Conservation (phyloP, 257 asterid genomes). For the Euphrasia confusa region DNA sequence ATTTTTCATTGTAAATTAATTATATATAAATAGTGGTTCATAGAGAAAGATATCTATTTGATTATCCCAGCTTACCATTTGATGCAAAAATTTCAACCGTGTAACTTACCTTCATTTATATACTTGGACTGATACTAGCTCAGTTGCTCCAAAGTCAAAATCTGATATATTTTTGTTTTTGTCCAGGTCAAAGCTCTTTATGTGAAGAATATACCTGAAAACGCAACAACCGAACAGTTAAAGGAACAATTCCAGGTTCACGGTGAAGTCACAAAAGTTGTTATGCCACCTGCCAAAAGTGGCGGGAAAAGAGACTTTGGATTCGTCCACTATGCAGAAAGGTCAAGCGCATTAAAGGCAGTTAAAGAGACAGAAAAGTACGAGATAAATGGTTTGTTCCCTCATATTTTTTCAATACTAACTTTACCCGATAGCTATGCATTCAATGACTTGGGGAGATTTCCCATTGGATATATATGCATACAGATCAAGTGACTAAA, state of each 20-base stretch:
- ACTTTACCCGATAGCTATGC: no score
- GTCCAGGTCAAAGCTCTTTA: constrained; percentile 94
- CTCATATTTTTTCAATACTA: not conserved
- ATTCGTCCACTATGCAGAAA: constrained; percentile 83
- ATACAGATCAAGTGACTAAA: no score
- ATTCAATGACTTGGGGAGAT: no score
- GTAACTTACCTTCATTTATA: not conserved
- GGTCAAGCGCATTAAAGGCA: constrained; percentile 90
- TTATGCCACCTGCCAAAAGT: constrained; percentile 92
- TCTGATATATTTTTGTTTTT: not conserved
- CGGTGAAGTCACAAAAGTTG: constrained; percentile 92
- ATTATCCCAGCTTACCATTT: not conserved
- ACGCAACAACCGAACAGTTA: constrained; percentile 67
- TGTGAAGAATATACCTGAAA: constrained; percentile 88
- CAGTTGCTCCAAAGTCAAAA: constrained; percentile 9
- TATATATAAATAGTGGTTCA: not conserved
- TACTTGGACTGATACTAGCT: not conserved
- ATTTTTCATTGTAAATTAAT: no score
- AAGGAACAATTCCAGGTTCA: constrained; percentile 78
- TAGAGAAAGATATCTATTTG: not conserved
- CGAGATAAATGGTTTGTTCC: constrained; percentile 69
- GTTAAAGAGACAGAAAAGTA: constrained; percentile 75
- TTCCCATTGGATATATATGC: no score
- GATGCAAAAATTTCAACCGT: not conserved
- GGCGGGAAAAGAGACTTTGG: constrained; percentile 95